Evolutionary conservation across 2,329 filamentous ascomycete species (phyloP), one percentile per base, ranked within the genome.

Genomic region (Aspergillus amoenus): DNA sequence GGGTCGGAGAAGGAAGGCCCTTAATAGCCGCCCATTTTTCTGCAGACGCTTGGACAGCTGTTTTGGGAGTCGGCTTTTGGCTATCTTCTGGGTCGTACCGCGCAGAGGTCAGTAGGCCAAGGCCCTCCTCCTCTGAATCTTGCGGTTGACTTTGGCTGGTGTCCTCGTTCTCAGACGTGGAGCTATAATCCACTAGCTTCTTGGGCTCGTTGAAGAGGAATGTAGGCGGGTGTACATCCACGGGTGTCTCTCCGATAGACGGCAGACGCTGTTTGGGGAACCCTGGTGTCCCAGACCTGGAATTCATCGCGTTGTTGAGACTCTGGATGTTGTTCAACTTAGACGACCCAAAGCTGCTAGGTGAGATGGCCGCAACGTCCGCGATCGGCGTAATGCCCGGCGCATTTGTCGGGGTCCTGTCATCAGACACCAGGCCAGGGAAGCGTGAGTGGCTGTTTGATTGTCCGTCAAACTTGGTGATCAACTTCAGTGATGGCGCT

Each of bases 371-470:
- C 2, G 88, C 89, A 40, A 89, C 90, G 63, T 92, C 88, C 1
- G 89, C 88, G 66, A 97, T 97, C 0, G 93, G 93, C 0, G 93
- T 97, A 0, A 90, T 84, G n/a, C 89, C 91, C 1, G 87, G 87
- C 9, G 74, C 78, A 57, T 89, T 89, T 63, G 92, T 88, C 0
- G 92, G 92, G 0, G 92, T 96, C 37, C 78, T 78, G 57, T 83
- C 82, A 54, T 83, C 82, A 4, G 78, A 77, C 41, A 76, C 79
- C 27, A 81, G 65, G 3, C 82, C 79, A 17, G 81, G 85, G 75
- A 90, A 86, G 73, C 85, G 86, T 52, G 87, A 84, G 60, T 88
- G 87, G 4, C 72, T 66, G 40, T 68, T 73, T 0, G 69, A 62
- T 34, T 76, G 70, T 6, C 66, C 56, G 21, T 86, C 89, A 67